These are phyloP conservation scores for Cytospora chrysosperma DNA, from an alignment of 2,329 filamentous ascomycete species.

Conservation along the genomic window DNA sequence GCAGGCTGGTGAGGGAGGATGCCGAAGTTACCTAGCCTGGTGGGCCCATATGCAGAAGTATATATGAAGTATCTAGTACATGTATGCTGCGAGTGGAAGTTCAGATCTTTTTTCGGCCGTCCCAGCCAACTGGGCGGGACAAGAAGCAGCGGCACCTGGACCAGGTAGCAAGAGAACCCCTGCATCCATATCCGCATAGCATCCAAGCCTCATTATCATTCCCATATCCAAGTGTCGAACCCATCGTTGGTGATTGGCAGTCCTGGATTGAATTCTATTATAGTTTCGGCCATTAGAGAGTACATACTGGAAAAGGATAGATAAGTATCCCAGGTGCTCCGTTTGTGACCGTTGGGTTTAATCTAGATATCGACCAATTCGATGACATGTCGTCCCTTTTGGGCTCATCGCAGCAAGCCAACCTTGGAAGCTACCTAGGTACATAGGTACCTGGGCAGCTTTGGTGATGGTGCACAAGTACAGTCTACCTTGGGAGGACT, in stretches of 20 bases:
- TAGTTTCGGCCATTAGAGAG: neutral
- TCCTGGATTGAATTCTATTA: neutral
- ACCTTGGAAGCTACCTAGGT: too few species aligned
- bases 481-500: neutral
- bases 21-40: slow-evolving; percentile 22
- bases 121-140: slow-evolving; percentile 19
- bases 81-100: slow-evolving; percentile 7
- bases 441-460: too few species aligned
- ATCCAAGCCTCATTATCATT: neutral
- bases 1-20: slow-evolving; percentile 21
- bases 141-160: neutral
- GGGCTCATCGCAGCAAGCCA: slow-evolving; percentile 15
- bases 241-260: neutral
- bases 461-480: slow-evolving; percentile 7
- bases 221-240: neutral
- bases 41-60: slow-evolving; percentile 1
- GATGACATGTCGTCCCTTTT: slow-evolving; percentile 17
- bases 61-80: slow-evolving; percentile 10
- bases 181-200: neutral
- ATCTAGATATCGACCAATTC: slow-evolving; percentile 2
- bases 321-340: neutral
- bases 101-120: slow-evolving; percentile 21
- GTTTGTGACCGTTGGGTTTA: slow-evolving; percentile 1
- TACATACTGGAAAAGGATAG: neutral
- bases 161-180: neutral